Evolutionary conservation across 2,329 filamentous ascomycete species (phyloP), one percentile per base, ranked within the genome.

Genomic region (Neonectria ditissima): DNA sequence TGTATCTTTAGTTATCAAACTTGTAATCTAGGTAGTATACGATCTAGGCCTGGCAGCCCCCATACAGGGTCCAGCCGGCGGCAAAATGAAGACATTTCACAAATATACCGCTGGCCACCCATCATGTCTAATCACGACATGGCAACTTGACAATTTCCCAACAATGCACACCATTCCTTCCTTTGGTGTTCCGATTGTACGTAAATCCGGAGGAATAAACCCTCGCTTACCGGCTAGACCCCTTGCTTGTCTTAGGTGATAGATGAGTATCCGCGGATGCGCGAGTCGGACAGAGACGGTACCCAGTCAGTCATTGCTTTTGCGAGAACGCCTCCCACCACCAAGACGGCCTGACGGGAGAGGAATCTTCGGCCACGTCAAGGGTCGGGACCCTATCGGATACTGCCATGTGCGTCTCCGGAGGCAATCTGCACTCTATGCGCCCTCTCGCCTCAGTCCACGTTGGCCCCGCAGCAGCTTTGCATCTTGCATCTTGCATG

Each of bases 11-110:
- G 37, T 41, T 20, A 65, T 55, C 41, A 50, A 62, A 43, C 50
- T 61, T 67, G 62, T 67, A 65, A 63, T 67, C 53, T 67, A 65
- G 55, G 50, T 45, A 52, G 53, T 37, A 55, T 56, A 51, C 22
- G 43, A 52, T 45, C 16, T 53, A 43, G 52, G 28, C 43, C 59
- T 62, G 39, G 54, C 54, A 30, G 55, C 58, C 51, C 54, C 53
- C 48, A 28, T 53, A 45, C 26, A 24, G 32, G 26, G 14, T 28
- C 16, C 30, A 44, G 20, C 24, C 5, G 32, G 59, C 22, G 44
- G 57, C 14, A 32, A 32, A n/a, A 32, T 34, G 43, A 24, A 53
- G 39, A 43, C 30, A 39, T 51, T 53, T 22, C 32, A 51, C 48
- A 55, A 54, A 39, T 34, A 51, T 24, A 16, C 22, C 50, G 47